These are phyloP conservation scores for Trichoderma citrinoviride DNA, from an alignment of 2,329 filamentous ascomycete species.

Conservation along the genomic window DNA sequence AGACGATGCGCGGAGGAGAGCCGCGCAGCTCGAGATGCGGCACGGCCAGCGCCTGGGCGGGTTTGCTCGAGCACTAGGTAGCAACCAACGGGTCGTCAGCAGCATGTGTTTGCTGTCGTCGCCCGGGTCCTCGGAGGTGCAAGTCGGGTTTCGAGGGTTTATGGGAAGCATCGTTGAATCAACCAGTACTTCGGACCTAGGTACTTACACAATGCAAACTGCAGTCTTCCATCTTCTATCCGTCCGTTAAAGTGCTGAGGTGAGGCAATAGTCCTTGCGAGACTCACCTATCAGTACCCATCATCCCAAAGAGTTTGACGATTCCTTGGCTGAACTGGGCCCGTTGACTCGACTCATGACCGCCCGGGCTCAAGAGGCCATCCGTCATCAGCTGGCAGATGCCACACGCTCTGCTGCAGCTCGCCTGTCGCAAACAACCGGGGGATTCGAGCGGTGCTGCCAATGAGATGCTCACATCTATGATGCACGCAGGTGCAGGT, in stretches of 20 bases:
- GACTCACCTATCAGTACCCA: too few relatives aligned
- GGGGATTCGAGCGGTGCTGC: background rate
- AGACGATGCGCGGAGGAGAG: background rate
- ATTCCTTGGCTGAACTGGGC: too few relatives aligned
- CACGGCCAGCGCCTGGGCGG: slow-evolving; percentile 1
- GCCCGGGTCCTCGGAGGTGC: background rate
- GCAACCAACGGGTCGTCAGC: slow-evolving; percentile 1
- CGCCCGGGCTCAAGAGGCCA: background rate
- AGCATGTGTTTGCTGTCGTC: background rate
- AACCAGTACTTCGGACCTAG: too few relatives aligned
- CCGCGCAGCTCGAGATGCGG: background rate
- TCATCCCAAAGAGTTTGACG: too few relatives aligned
- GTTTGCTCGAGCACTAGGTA: background rate
- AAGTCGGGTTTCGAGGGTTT: background rate
- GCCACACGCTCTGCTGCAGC: slow-evolving; percentile 2
- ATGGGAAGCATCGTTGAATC: background rate
- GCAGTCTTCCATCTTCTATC: too few relatives aligned
- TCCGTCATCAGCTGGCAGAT: background rate
- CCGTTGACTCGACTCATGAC: background rate
- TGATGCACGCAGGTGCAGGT: background rate
- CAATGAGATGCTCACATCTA: too few relatives aligned
- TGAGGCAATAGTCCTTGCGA: too few relatives aligned
- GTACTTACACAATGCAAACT: too few relatives aligned
- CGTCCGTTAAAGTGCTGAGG: too few relatives aligned
- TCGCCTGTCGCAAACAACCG: slow-evolving; percentile 16